Evolutionary conservation across 352 stramenopile genomes (phyloP).

Genomic region (Globisporangium viniferum): DNA sequence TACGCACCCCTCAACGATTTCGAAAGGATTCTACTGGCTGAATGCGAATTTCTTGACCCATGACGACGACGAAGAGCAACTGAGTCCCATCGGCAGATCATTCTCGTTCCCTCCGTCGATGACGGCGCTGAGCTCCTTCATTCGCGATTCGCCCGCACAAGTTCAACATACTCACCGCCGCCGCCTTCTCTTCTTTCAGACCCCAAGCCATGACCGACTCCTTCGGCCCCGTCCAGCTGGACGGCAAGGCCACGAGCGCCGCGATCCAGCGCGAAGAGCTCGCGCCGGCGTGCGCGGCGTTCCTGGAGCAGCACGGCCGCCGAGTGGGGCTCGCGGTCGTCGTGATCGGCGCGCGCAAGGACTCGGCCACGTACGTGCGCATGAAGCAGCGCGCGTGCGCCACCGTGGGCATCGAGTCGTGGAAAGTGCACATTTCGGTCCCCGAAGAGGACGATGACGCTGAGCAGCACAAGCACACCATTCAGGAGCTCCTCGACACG

Average conservation of each 20-base stretch:
- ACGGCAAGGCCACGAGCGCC: conserved; percentile 88
- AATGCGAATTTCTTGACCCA: background rate
- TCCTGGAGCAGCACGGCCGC: conserved; percentile 41
- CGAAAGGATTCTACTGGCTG: background rate
- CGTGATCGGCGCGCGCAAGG: conserved; percentile 92
- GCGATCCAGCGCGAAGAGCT: conserved; percentile 83
- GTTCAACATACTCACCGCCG: background rate
- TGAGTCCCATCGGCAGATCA: conserved; percentile 1
- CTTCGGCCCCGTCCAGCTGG: conserved; percentile 24
- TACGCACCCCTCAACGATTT: background rate
- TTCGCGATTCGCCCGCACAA: background rate
- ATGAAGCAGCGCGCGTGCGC: conserved; percentile 98
- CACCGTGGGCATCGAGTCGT: conserved; percentile 91
- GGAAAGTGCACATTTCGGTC: conserved; percentile 66
- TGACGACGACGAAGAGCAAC: background rate
- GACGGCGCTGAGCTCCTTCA: background rate
- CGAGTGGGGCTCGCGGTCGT: conserved; percentile 97
- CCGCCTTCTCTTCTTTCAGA: no score
- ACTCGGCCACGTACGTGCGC: conserved; percentile 97
- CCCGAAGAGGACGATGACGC: conserved; percentile 15
- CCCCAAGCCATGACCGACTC: background rate
- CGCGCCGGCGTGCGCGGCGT: conserved; percentile 53
- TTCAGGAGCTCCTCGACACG: conserved; percentile 41
- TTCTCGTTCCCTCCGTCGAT: background rate
- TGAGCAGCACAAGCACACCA: conserved; percentile 13